These are phyloP conservation scores for Saturnispora serradocipensis DNA, from an alignment of 805 yeast species.

Conservation along the genomic window DNA sequence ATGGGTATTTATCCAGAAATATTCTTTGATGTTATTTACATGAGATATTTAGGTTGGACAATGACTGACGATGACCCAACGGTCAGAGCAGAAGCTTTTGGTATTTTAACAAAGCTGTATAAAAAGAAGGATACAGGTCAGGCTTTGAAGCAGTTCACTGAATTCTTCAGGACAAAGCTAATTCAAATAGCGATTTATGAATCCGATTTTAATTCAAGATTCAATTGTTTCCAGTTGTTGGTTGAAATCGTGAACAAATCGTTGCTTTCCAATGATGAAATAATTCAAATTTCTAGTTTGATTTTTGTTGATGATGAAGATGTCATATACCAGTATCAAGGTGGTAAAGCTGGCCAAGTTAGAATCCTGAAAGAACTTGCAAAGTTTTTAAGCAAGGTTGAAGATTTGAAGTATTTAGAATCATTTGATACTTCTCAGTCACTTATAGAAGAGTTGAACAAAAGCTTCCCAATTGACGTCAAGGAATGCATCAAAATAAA, in stretches of 20 bases:
- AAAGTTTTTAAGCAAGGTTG: slow-evolving; percentile 41
- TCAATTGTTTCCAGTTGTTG: slow-evolving; percentile 42
- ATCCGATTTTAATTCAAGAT: slow-evolving; percentile 45
- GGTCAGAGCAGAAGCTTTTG: slow-evolving; percentile 60
- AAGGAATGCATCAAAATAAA: slow-evolving; percentile 23
- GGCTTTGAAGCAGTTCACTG: slow-evolving; percentile 71
- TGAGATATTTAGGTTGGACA: slow-evolving; percentile 78
- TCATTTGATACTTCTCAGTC: slow-evolving; percentile 29
- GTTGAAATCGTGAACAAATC: slow-evolving; percentile 51
- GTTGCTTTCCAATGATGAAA: slow-evolving; percentile 52
- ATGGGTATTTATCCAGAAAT: slow-evolving; percentile 60
- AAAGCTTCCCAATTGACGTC: slow-evolving; percentile 21
- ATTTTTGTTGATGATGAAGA: slow-evolving; percentile 26
- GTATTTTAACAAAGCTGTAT: slow-evolving; percentile 42
- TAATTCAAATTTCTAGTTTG: slow-evolving; percentile 34
- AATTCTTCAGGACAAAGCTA: slow-evolving; percentile 57
- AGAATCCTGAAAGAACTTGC: slow-evolving; percentile 40
- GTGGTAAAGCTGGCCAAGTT: slow-evolving; percentile 16
- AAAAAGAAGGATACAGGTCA: slow-evolving; percentile 37
- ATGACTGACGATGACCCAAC: slow-evolving; percentile 56
- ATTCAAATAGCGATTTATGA: slow-evolving; percentile 54
- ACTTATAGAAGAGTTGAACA: slow-evolving; percentile 23
- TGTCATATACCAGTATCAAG: slow-evolving; percentile 16
- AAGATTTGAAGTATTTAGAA: slow-evolving; percentile 31
- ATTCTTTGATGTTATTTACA: slow-evolving; percentile 59